A percentile compares a stretch with the other conserved stretches of the same genome.
Conservation (phyloP, 257 asterid species). For the Nemophila menziesii region DNA sequence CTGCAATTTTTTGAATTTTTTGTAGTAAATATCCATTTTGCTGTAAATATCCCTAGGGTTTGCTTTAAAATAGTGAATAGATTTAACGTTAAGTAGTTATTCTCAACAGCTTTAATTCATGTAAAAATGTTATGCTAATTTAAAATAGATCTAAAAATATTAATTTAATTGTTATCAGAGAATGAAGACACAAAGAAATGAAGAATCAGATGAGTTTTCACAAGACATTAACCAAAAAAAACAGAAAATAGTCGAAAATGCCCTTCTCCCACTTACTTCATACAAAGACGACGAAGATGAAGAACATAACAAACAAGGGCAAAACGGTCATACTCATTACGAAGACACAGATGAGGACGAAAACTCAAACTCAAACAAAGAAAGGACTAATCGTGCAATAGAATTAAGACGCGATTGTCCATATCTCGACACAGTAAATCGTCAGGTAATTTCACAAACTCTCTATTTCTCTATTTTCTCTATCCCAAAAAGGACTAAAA, state of each 20-base stretch:
- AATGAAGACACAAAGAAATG: not conserved
- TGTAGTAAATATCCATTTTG: too few species aligned
- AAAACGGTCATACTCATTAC: conserved; percentile 17
- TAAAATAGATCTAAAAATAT: too few species aligned
- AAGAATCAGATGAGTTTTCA: not conserved
- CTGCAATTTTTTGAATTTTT: too few species aligned
- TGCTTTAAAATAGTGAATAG: too few species aligned
- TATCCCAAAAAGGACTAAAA: not conserved
- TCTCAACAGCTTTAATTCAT: too few species aligned
- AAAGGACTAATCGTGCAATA: conserved; percentile 37
- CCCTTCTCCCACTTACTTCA: conserved; percentile 73
- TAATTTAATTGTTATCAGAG: too few species aligned
- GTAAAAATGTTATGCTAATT: too few species aligned
- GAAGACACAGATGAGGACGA: conserved; percentile 30
- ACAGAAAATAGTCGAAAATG: conserved; percentile 14
- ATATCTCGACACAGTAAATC: conserved; percentile 84
- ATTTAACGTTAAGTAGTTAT: too few species aligned
- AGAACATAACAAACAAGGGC: conserved; percentile 26
- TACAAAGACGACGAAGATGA: conserved; percentile 71
- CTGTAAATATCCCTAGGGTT: too few species aligned
- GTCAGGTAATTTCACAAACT: conserved; percentile 48
- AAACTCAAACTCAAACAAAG: conserved; percentile 14
- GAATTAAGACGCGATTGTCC: conserved; percentile 95
- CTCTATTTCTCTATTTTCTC: not conserved
- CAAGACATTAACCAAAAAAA: too few species aligned